A percentile compares a stretch with the other conserved stretches of the same genome.
Evolutionary conservation across 495 filamentous ascomycete genomes (phyloP).

Genomic region (Ascobolus immersus): DNA sequence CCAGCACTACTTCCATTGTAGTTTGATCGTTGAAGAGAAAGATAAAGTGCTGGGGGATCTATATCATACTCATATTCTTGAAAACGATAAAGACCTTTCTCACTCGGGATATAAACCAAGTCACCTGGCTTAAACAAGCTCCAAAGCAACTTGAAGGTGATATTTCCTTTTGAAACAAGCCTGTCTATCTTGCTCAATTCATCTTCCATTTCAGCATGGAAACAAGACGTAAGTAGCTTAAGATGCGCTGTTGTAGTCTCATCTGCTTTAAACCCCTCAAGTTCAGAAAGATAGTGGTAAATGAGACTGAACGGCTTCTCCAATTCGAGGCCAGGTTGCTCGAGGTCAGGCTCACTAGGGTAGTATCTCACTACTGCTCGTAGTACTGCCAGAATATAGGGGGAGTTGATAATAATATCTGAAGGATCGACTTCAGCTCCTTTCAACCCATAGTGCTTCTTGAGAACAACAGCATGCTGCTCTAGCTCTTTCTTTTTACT

Average conservation of each 20-base stretch:
- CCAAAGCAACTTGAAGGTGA: slow-evolving; percentile 11
- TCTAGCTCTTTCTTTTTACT: too few relatives aligned
- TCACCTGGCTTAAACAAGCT: slow-evolving; percentile 14
- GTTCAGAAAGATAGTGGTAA: slow-evolving; percentile 13
- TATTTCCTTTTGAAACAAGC: slow-evolving; percentile 4
- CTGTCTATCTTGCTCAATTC: slow-evolving; percentile 4
- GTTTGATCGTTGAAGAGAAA: too few relatives aligned
- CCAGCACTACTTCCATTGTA: too few relatives aligned
- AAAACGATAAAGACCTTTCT: too few relatives aligned
- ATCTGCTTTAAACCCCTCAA: slow-evolving; percentile 16
- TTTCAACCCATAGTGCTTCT: too few relatives aligned
- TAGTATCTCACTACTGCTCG: slow-evolving; percentile 20
- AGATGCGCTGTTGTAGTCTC: slow-evolving; percentile 14
- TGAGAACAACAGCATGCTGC: too few relatives aligned
- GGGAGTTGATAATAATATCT: slow-evolving; percentile 25
- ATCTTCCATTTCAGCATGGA: slow-evolving; percentile 10
- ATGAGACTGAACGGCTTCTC: slow-evolving; percentile 14
- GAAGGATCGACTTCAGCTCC: slow-evolving; percentile 16
- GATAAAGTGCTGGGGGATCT: too few relatives aligned
- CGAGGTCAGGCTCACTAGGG: slow-evolving; percentile 16
- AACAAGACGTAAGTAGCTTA: slow-evolving; percentile 12
- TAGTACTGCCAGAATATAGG: slow-evolving; percentile 16
- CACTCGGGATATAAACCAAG: too few relatives aligned
- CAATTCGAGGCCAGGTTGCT: slow-evolving; percentile 11
- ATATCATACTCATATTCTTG: too few relatives aligned